Conservation (phyloP, 2,329 filamentous ascomycete species). For the Fusarium avenaceum region DNA sequence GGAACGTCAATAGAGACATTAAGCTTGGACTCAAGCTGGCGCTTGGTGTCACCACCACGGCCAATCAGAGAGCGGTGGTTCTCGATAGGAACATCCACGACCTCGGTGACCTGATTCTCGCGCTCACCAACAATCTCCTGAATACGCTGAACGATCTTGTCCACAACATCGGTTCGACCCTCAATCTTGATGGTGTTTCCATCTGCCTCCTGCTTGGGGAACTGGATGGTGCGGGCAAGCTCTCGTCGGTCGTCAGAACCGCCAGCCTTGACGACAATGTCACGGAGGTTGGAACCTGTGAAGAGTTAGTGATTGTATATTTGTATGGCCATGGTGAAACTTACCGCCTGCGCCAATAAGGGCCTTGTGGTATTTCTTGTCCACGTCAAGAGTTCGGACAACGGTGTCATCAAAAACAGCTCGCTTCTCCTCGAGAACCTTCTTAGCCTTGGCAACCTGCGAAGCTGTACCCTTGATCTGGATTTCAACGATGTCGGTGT, state of each 20-base stretch:
- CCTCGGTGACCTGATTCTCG: conserved; percentile 83
- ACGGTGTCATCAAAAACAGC: conserved; percentile 92
- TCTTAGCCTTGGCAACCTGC: conserved; percentile 92
- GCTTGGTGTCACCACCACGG: conserved; percentile 88
- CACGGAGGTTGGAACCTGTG: conserved; percentile 84
- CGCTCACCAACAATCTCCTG: conserved; percentile 84
- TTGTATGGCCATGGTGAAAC: conserved; percentile 50
- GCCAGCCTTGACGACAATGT: conserved; percentile 88
- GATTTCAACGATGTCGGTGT: conserved; percentile 84
- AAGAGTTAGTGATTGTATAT: conserved; percentile 49
- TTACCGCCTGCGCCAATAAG: conserved; percentile 91
- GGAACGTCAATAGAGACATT: conserved; percentile 91
- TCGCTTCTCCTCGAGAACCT: conserved; percentile 87
- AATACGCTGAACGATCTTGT: conserved; percentile 88
- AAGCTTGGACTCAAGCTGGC: conserved; percentile 87
- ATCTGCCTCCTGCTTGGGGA: conserved; percentile 88
- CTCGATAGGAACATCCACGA: conserved; percentile 85
- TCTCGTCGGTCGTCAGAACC: conserved; percentile 88
- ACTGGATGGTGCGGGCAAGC: conserved; percentile 90
- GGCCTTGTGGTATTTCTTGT: conserved; percentile 91
- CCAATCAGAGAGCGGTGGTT: conserved; percentile 95
- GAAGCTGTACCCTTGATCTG: conserved; percentile 92
- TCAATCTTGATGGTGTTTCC: conserved; percentile 90
- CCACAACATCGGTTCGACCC: conserved; percentile 84
- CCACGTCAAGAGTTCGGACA: conserved; percentile 86